These are phyloP conservation scores for Arabis alpina DNA, from an alignment of 345 rosid genomes.

Conservation along the genomic window DNA sequence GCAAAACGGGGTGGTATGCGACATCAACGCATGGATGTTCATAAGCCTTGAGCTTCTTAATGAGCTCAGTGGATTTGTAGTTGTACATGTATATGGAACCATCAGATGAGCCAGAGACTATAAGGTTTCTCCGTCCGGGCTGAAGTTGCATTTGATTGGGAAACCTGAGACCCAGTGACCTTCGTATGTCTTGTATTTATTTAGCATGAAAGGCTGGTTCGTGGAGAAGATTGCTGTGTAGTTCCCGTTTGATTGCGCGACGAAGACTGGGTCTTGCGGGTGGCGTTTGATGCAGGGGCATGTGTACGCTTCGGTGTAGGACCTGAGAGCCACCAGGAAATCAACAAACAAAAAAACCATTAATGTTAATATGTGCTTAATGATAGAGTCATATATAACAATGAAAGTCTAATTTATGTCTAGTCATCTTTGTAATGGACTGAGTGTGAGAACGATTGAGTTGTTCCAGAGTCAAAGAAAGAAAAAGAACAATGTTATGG, in stretches of 20 bases:
- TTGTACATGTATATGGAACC: constrained; percentile 64
- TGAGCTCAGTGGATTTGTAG: constrained; percentile 54
- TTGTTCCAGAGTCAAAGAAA: not conserved
- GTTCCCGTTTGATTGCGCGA: constrained; percentile 88
- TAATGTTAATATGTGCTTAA: not conserved
- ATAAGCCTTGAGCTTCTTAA: constrained; percentile 66
- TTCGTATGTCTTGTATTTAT: constrained; percentile 76
- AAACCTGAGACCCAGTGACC: constrained; percentile 84
- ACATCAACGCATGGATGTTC: constrained; percentile 72
- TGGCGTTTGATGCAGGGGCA: constrained; percentile 75
- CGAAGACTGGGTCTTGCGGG: constrained; percentile 66
- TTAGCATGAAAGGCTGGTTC: constrained; percentile 78
- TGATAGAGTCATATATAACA: not conserved
- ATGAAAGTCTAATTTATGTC: not conserved
- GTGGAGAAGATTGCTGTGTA: constrained; percentile 86
- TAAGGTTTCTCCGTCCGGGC: constrained; percentile 66
- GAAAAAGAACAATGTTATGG: no score
- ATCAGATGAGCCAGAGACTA: constrained; percentile 75
- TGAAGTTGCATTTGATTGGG: constrained; percentile 80
- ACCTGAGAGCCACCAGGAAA: constrained; percentile 47
- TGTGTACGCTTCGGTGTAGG: constrained; percentile 79
- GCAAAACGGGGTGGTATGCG: constrained; percentile 64
- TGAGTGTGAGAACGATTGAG: not conserved
- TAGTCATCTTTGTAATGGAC: not conserved
- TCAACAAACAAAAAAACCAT: not conserved